Conservation (phyloP, 768 basidiomycete genomes). For the Gymnopilus junonius region DNA sequence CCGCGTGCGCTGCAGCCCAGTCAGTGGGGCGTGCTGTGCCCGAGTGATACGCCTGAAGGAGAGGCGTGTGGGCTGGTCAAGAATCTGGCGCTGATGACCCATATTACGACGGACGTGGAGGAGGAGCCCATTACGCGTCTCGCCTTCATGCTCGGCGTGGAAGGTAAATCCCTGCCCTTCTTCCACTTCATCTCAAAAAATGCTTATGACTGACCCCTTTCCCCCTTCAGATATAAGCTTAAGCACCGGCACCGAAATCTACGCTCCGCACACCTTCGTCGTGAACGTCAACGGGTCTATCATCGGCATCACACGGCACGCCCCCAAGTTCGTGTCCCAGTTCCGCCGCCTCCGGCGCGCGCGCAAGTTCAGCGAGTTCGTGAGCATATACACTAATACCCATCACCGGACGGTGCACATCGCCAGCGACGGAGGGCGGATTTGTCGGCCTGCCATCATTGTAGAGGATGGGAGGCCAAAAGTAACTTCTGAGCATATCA, state of each 20-base stretch:
- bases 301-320: constrained; percentile 88
- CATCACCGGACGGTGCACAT: constrained; percentile 96
- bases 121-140: constrained; percentile 91
- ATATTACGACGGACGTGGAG: constrained; percentile 98
- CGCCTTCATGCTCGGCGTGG: constrained; percentile 95
- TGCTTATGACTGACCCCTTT: not conserved
- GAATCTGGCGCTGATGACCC: constrained; percentile 98
- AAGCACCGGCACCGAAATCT: constrained; percentile 94
- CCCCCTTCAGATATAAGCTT: constrained; percentile 76
- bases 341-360: constrained; percentile 94
- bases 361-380: constrained; percentile 93
- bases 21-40: constrained; percentile 99
- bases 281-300: constrained; percentile 98
- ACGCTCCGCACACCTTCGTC: constrained; percentile 89
- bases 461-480: constrained; percentile 81
- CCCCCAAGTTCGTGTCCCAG: constrained; percentile 82
- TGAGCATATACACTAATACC: constrained; percentile 94
- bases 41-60: constrained; percentile 98
- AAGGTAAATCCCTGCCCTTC: constrained; percentile 57
- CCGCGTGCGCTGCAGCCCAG: constrained; percentile 96
- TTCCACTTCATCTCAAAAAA: not conserved
- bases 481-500: constrained; percentile 81
- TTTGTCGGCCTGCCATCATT: constrained; percentile 97
- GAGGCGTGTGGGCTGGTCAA: constrained; percentile 99
- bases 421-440: constrained; percentile 95